Base-by-base conservation (phyloP, 306 rosid species). In the Aeschynomene evenia region DNA sequence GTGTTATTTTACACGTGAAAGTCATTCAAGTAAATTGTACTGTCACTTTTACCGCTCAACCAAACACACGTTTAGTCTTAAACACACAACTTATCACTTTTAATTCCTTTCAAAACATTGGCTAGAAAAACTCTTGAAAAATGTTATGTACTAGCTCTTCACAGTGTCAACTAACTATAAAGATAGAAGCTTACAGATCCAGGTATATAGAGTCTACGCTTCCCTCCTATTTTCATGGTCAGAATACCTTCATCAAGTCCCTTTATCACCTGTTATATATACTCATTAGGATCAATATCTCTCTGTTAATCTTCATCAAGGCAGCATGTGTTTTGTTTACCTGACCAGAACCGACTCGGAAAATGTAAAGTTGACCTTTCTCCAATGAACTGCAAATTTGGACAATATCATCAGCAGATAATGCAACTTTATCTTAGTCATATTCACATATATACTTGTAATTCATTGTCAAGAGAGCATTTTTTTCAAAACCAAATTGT, bases 241-340 rank as follows among this genome's bases (percentile, higher is more conserved):
- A 93, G 62, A 7, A 93, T 70, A 34, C 98, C 98, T 85, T 93
- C 98, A 78, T 93, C 98, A 68, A 93, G 98, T 72, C 98, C 98
- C 80, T 85, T 85, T 82, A 93, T 85, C 68, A 93, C 98, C 98
- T 93, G 91, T 84, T 82, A 57, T 49, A 76, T 82, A 57, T 49
- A 76, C 73, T 64, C 79, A 71, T 36, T 53, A 13, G 56, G 62
- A 76, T 75, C 22, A 59, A 63, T 49, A 68, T 58, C 74, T 68
- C 59, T 58, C 74, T 68, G 63, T 72, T 69, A 65, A 51, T 42
- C 50, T 51, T 50, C 11, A 34, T 33, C 43, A 46, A 58, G 48
- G 54, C 20, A 20, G 52, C 43, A 36, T 73, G n/a, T n/a, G n/a
- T n/a, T n/a, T n/a, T n/a, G n/a, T n/a, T 62, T 81, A 90, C 96